Evolutionary conservation across 495 filamentous ascomycete genomes (phyloP).

Genomic region (Clavariopsis aquatica): DNA sequence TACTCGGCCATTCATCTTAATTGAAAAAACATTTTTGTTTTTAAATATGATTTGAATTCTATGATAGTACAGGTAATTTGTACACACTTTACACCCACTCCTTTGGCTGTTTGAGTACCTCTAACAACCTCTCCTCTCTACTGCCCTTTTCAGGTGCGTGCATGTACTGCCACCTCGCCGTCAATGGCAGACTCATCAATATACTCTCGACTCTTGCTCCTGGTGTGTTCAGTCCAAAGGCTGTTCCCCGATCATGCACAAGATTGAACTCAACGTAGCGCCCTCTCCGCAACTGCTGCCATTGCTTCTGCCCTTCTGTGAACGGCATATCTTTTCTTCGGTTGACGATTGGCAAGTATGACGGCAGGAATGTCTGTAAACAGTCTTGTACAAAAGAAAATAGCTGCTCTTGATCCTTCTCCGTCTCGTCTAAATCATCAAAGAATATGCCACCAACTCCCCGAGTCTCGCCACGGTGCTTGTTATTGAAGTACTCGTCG

Average conservation of each 20-base stretch:
- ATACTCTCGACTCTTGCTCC: slow-evolving; percentile 93
- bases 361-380: slow-evolving; percentile 82
- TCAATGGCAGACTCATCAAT: slow-evolving; percentile 92
- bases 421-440: slow-evolving; percentile 86
- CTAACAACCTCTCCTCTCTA: slow-evolving; percentile 72
- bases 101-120: slow-evolving; percentile 79
- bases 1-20: too few species aligned
- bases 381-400: slow-evolving; percentile 90
- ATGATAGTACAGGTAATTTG: slow-evolving; percentile 11
- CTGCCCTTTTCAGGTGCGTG: slow-evolving; percentile 74
- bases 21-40: too few species aligned
- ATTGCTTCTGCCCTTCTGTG: slow-evolving; percentile 80
- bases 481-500: slow-evolving; percentile 93
- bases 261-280: slow-evolving; percentile 99
- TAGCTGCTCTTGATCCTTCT: slow-evolving; percentile 84
- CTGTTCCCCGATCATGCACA: slow-evolving; percentile 93
- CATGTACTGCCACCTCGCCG: slow-evolving; percentile 96
- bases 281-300: slow-evolving; percentile 93
- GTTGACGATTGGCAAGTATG: slow-evolving; percentile 85
- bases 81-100: slow-evolving; percentile 74
- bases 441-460: slow-evolving; percentile 98
- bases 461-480: slow-evolving; percentile 84
- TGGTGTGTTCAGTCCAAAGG: slow-evolving; percentile 91
- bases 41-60: too few species aligned
- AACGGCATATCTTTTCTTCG: slow-evolving; percentile 89